Conservation (phyloP, 2,329 filamentous ascomycete genomes). For the Colletotrichum truncatum region DNA sequence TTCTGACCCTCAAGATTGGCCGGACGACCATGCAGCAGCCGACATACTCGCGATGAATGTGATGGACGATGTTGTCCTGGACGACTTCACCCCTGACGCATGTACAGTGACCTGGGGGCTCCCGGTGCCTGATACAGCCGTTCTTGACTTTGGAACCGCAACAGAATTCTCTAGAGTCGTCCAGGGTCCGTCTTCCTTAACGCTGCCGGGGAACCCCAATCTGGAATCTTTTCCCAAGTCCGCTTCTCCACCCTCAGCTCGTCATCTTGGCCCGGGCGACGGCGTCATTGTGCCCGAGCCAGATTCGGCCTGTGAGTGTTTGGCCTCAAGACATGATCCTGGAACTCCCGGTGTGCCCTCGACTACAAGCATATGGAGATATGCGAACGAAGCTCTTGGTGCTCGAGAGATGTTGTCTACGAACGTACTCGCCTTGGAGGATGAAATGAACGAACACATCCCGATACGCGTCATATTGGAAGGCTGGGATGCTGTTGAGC, state of each 20-base stretch:
- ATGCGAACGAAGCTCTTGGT: conserved; percentile 33
- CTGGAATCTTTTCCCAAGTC: background rate
- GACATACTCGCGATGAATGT: background rate
- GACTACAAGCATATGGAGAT: conserved; percentile 33
- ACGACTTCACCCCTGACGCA: background rate
- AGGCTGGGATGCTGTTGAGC: conserved; percentile 39
- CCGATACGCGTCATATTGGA: conserved; percentile 36
- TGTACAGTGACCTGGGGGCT: background rate
- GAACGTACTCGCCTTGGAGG: conserved; percentile 17
- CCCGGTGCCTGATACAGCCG: background rate
- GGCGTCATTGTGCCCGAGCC: conserved; percentile 13
- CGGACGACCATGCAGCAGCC: background rate
- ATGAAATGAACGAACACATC: conserved; percentile 35
- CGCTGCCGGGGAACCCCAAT: conserved; percentile 2
- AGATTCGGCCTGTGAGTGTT: background rate
- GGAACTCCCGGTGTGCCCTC: background rate
- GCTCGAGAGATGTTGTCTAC: conserved; percentile 20
- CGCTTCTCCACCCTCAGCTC: background rate
- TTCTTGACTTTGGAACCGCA: background rate
- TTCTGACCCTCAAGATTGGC: background rate
- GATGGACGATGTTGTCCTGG: background rate
- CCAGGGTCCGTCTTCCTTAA: background rate
- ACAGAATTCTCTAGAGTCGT: background rate
- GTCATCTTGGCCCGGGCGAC: background rate
- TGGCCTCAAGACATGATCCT: background rate